Conservation (phyloP, 495 filamentous ascomycete genomes). For the Aspergillus steynii region DNA sequence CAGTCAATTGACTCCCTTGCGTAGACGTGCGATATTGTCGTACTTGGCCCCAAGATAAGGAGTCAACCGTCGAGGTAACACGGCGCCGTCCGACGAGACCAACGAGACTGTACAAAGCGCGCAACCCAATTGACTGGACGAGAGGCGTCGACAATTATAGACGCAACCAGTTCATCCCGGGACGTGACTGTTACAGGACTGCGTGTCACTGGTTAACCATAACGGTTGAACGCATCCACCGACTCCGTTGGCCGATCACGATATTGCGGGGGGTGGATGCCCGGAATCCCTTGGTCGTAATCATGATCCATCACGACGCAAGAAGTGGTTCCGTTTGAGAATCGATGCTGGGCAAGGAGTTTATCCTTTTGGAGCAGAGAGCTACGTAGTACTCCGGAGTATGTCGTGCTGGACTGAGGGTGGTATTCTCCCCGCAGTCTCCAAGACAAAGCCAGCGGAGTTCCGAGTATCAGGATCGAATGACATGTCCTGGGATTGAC, state of each 20-base stretch:
- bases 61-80: conserved; percentile 6
- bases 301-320: not conserved
- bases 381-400: no score
- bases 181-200: not conserved
- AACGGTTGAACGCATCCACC: conserved; percentile 8
- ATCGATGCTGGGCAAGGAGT: not conserved
- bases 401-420: not conserved
- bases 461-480: not conserved
- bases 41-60: conserved; percentile 1
- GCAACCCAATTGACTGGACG: conserved; percentile 4
- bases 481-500: not conserved
- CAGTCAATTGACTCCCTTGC: conserved; percentile 6
- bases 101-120: not conserved
- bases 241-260: not conserved
- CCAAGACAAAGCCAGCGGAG: conserved; percentile 3
- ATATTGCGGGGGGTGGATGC: not conserved
- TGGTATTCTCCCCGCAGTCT: not conserved
- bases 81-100: not conserved
- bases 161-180: conserved; percentile 1
- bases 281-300: not conserved
- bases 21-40: conserved; percentile 1
- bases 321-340: not conserved
- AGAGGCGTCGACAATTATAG: conserved; percentile 3
- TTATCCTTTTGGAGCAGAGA: no score
- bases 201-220: conserved; percentile 4